Percentiles rank a stretch among this genome's conserved stretches.
These are phyloP conservation scores for Chrysanthemum seticuspe DNA, from an alignment of 129 eudicot genomes.

Conservation along the genomic window DNA sequence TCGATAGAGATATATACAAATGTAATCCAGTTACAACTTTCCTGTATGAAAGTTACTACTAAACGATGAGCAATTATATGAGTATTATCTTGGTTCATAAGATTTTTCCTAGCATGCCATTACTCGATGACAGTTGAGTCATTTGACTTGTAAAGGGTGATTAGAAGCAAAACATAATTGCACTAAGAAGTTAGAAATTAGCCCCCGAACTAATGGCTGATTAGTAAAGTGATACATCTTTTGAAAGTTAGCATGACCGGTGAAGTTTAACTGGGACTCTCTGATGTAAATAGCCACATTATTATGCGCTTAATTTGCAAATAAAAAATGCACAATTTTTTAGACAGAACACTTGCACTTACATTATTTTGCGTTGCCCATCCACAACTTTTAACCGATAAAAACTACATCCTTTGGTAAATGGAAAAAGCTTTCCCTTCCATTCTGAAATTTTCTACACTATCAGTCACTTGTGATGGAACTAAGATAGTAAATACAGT, in stretches of 20 bases:
- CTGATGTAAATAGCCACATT: not conserved
- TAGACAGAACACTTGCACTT: constrained; percentile 23
- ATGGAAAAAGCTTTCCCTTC: constrained; percentile 92
- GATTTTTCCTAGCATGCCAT: not conserved
- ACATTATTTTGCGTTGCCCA: constrained; percentile 75
- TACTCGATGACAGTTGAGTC: not conserved
- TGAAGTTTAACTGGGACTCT: not conserved
- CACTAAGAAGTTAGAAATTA: not conserved
- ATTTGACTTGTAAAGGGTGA: not conserved
- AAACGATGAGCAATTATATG: not conserved
- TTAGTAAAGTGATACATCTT: no score
- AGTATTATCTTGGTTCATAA: not conserved
- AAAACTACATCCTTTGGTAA: constrained; percentile 98
- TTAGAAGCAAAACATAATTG: not conserved
- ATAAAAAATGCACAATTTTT: not conserved
- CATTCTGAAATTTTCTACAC: constrained; percentile 51
- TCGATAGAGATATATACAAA: not conserved
- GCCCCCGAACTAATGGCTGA: no score
- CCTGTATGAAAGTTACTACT: not conserved
- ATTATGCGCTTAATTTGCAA: not conserved
- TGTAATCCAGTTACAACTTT: not conserved
- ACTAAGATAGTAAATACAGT: no score
- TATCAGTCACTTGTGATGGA: not conserved
- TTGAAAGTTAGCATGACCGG: not conserved
- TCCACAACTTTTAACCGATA: constrained; percentile 62